Evolutionary conservation across 257 asterid genomes (phyloP), one percentile per base, ranked within the genome.

Genomic region (Hygrophila difformis): DNA sequence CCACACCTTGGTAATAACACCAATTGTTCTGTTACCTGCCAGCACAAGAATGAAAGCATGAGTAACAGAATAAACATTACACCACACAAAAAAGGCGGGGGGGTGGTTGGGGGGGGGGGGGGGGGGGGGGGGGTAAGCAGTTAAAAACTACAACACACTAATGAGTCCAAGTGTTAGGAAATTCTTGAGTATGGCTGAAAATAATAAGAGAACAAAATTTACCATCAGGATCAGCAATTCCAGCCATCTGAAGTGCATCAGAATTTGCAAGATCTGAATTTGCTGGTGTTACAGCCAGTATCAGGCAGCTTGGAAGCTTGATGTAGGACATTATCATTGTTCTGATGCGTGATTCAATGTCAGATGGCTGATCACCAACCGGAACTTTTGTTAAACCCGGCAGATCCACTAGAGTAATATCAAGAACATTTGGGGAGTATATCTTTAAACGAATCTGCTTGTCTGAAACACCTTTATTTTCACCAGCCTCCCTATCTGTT

Each of bases 191-290:
- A 53, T 44, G 12, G 48, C 39, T 29, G 2, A 47, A 55, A 50
- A 24, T 35, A 31, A 7, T 22, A 39, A 37, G 36, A 19, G 41
- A 17, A 53, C 40, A n/a, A 41, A 69, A 53, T 69, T 46, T 28
- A 84, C 98, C 98, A 59, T 79, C 96, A 18, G 96, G 96, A 64
- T 91, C 98, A 39, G 93, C 96, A 66, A 50, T 73, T 65, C 92
- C 87, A 53, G 98, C 96, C 81, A 91, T 82, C 71, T 91, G 98
- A 61, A 91, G 96, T 52, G 98, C 98, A 66, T 91, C 98, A 33
- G 98, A 91, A 68, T 82, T 91, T 28, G 94, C 94, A 47, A 91
- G 61, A 74, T 91, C 98, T 23, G 96, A 53, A 80, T 91, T 91
- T 44, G 94, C 98, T 17, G 98, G 98, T 4, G 98, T 77, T 23